Evolutionary conservation across 1,284 basidiomycete genomes (phyloP), one percentile per base, ranked within the genome.

Genomic region (Cutaneotrichosporon arboriforme): DNA sequence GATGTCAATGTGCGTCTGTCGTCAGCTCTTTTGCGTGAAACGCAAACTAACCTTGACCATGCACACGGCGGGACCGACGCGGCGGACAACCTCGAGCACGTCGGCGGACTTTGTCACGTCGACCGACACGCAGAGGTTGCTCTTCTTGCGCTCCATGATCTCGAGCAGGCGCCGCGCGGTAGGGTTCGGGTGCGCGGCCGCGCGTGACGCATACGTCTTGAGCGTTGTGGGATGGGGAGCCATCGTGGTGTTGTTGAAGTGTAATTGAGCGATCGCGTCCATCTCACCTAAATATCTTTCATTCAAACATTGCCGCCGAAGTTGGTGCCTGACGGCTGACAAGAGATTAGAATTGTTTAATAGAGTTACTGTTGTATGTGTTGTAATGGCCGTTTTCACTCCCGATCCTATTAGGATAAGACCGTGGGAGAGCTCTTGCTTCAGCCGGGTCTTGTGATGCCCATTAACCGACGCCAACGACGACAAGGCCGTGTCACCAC

Each of bases 1-100:
- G 60, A 98, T 89, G 73, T 98, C 96, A 60, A 97, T 84, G 74
- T 99, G 96, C 1, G 96, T 98, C 93, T 97, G 55, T 7, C 13
- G 39, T 54, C 18, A 52, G 51, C 23, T n/a, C n/a, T n/a, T n/a
- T n/a, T n/a, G n/a, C 23, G 17, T 18, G 17, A 43, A 17, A 15
- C 4, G 26, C 18, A 36, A 15, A 42, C 76, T 61, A 80, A 84
- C 92, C 85, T 98, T 98, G 79, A 98, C 84, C 58, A 97, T 83
- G 79, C 91, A 97, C 61, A 90, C 84, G 65, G 85, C 85, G 8
- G 87, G 86, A 2, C 89, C 94, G 55, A 97, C 92, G 20, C 83
- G 81, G 61, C 93, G 86, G 63, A 96, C 85, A 63, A 99, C 86
- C 49, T 83, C 80, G 49, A 98, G 80, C 64, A 97, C 85, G 65